Evolutionary conservation across 2,329 filamentous ascomycete genomes (phyloP).

Genomic region (Fusarium penzigii): DNA sequence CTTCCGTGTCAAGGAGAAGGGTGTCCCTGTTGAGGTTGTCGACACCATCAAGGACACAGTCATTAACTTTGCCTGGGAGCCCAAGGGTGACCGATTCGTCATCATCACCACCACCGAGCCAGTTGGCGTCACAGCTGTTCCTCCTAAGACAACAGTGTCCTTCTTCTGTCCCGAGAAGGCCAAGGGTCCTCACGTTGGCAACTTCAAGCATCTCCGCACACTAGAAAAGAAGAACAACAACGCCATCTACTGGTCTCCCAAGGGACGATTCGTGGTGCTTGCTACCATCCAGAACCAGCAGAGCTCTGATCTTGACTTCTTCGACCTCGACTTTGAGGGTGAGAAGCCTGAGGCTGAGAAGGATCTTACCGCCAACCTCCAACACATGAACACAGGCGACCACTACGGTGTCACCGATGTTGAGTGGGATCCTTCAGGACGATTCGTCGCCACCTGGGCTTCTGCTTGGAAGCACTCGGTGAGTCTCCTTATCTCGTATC

Average conservation of each 20-base stretch:
- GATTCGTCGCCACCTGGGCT: slow-evolving; percentile 91
- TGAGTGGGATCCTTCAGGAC: slow-evolving; percentile 96
- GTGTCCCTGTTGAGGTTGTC: slow-evolving; percentile 95
- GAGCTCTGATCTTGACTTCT: slow-evolving; percentile 96
- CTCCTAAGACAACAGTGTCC: slow-evolving; percentile 89
- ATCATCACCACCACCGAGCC: slow-evolving; percentile 94
- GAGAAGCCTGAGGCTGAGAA: slow-evolving; percentile 93
- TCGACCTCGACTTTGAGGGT: slow-evolving; percentile 95
- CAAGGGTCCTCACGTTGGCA: slow-evolving; percentile 78
- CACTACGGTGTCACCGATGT: slow-evolving; percentile 98
- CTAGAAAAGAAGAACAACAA: slow-evolving; percentile 99
- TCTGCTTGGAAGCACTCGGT: slow-evolving; percentile 95
- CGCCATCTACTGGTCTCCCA: slow-evolving; percentile 98
- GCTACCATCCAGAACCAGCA: slow-evolving; percentile 91
- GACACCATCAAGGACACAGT: slow-evolving; percentile 98
- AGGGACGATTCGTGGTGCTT: slow-evolving; percentile 91
- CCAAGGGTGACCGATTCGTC: slow-evolving; percentile 95
- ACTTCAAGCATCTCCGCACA: slow-evolving; percentile 95
- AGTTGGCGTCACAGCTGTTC: slow-evolving; percentile 73
- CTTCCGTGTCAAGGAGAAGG: slow-evolving; percentile 96
- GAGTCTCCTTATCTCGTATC: slow-evolving; percentile 41
- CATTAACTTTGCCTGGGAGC: slow-evolving; percentile 99
- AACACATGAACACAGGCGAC: slow-evolving; percentile 89
- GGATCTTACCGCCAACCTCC: slow-evolving; percentile 90
- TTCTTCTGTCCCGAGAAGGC: slow-evolving; percentile 97